A percentile compares a stretch with the other conserved stretches of the same genome.
Conservation (phyloP, 2,329 filamentous ascomycete genomes). For the Neurospora sp. region DNA sequence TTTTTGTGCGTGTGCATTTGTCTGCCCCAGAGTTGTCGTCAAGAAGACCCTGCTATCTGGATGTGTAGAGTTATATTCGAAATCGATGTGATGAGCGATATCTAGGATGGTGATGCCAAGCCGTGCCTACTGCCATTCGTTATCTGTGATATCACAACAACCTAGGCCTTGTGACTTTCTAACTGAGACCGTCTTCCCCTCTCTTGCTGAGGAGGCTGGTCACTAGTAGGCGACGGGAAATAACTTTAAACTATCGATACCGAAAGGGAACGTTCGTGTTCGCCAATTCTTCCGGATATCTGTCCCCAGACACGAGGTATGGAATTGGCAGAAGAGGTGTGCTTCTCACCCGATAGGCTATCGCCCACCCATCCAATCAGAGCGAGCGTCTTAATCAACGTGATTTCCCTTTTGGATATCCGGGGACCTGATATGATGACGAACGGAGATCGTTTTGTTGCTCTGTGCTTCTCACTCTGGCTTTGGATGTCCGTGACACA, state of each 20-base stretch:
- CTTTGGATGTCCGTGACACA: neutral
- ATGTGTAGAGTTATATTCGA: neutral
- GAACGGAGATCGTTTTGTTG: neutral
- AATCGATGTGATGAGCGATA: neutral
- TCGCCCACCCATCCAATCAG: slow-evolving; percentile 6
- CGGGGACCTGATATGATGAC: neutral
- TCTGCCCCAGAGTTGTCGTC: neutral
- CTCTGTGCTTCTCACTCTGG: neutral
- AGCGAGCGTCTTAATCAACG: slow-evolving; percentile 3
- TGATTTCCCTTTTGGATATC: slow-evolving; percentile 3
- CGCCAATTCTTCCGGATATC: neutral
- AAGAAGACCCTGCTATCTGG: neutral
- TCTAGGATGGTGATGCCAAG: neutral
- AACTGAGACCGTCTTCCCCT: neutral
- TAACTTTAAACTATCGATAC: neutral
- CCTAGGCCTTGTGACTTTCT: neutral
- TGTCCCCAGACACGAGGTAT: neutral
- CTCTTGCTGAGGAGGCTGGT: neutral
- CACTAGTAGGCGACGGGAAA: neutral
- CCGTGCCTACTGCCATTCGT: neutral
- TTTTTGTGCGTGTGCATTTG: neutral
- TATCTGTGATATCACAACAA: neutral
- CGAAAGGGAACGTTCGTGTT: neutral
- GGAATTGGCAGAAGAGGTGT: neutral
- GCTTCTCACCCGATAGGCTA: neutral